Base-by-base conservation (phyloP, 139 green algal genomes). In the Picochlorum sp. region DNA sequence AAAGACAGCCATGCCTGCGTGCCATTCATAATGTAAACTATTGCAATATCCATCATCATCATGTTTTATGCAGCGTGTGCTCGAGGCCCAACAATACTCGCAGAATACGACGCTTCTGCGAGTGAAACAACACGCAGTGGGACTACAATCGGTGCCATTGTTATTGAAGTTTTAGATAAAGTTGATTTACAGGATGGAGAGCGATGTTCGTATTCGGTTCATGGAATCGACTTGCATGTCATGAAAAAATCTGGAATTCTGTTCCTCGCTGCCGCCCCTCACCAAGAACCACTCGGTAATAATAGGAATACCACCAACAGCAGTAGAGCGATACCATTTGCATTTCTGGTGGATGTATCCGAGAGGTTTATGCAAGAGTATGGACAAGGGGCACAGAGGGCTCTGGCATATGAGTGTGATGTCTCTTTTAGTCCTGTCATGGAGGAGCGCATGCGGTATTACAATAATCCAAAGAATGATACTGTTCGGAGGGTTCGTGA, bases 221-320 rank as follows among this genome's bases (percentile, higher is more conserved):
- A 94, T 37, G 72, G 77, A 4, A 81, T 96, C 77, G 79, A 96
- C 62, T 95, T 96, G 68, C 91, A 97, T 65, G 62, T 95, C 3
- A 66, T 97, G 24, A 62, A 83, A 0, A 24, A 61, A 3, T 72
- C 83, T 32, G 91, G 86, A 4, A 57, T 97, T 44, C 88, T 81
- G 13, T 97, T 83, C 74, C 65, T 54, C 16, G 11, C 10, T 54
- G 47, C 47, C 11, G 47, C 47, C 16, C 9, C 34, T 41, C 34
- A 41, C 8, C 47, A 10, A 13, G 47, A 18, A 54, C 2, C 15
- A 20, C 47, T 51, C 20, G 21, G 21, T 23, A 70, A 6, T 9
- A 14, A 5, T 10, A 23, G 10, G 13, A 10, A 57, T 13, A 13
- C 34, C 2, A 10, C 34, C 8, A 30, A 4, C 26, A 38, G 34